Conservation (phyloP, 179 eudicot genomes). For the Silene vulgaris region DNA sequence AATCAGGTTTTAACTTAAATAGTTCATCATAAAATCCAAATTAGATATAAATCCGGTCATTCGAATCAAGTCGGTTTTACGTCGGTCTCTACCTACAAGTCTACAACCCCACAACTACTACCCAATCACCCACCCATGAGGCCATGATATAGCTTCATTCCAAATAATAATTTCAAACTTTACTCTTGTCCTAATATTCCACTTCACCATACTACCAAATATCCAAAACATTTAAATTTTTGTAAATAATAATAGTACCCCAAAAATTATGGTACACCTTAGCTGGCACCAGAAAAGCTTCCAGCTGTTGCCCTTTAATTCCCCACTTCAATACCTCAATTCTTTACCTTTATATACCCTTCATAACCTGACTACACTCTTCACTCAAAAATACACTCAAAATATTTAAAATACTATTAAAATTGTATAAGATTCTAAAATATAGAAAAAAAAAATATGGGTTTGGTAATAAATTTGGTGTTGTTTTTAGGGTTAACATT, state of each 20-base stretch:
- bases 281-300: constrained; percentile 33
- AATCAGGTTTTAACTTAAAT: no score
- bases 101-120: no score
- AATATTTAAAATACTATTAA: no score
- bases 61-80: no score
- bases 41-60: no score
- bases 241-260: not conserved
- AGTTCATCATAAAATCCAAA: no score
- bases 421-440: not conserved
- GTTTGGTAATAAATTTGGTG: constrained; percentile 7
- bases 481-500: constrained; percentile 17
- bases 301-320: constrained; percentile 33
- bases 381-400: not conserved
- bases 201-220: constrained; percentile 21
- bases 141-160: not conserved
- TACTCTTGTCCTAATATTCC: not conserved
- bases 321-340: constrained; percentile 30
- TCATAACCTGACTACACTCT: not conserved
- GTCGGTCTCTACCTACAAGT: no score
- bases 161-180: constrained; percentile 7
- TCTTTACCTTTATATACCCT: constrained; percentile 31
- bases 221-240: constrained; percentile 6
- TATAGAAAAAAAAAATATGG: constrained; percentile 15
- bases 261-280: constrained; percentile 1
- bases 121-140: no score